Base-by-base conservation (phyloP, 106 monocot genomes). In the Xerophyta viscosa region DNA sequence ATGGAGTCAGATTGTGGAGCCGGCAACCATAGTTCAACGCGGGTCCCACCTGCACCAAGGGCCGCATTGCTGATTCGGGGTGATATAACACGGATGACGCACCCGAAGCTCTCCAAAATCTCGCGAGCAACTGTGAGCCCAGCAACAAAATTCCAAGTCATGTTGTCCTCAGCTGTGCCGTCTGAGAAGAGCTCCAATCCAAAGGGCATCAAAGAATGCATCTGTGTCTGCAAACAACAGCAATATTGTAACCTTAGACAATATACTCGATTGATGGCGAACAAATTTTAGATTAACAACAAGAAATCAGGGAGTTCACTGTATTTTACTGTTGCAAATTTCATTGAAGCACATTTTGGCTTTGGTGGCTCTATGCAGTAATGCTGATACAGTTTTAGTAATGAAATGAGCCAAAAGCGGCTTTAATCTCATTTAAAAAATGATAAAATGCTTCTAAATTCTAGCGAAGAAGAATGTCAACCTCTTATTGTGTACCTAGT, bases 71-170 rank as follows among this genome's bases (percentile, higher is more conserved):
- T 59, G 24, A 37, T 57, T 13, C 66, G 63, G 7, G 93, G 88
- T 29, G 84, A 84, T 31, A 80, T 64, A 21, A 88, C 88, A 56
- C 84, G 79, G 8, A 94, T 54, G 23, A 94, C 74, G 20, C 93
- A 94, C 2, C 93, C 93, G 52, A 77, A 94, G 42, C 60, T 78
- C 78, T 94, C 84, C 24, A 94, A 63, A n/a, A 94, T 81, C 65
- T 94, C 88, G 8, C 88, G 81, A 31, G 93, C 80, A 60, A 94
- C 74, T 4, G 81, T 81, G 49, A 94, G 24, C 13, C 88, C 80
- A 29, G 93, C 93, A 20, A 84, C 62, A 48, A 94, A 94, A 29
- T 94, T 94, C 93, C 87, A 93, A 20, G 87, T 78, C 80, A 93
- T 73, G 64, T 74, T 93, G 71, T 93, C 87, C 45, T 83, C 75